Evolutionary conservation across 495 filamentous ascomycete genomes (phyloP).

Genomic region (Neurospora terricola): DNA sequence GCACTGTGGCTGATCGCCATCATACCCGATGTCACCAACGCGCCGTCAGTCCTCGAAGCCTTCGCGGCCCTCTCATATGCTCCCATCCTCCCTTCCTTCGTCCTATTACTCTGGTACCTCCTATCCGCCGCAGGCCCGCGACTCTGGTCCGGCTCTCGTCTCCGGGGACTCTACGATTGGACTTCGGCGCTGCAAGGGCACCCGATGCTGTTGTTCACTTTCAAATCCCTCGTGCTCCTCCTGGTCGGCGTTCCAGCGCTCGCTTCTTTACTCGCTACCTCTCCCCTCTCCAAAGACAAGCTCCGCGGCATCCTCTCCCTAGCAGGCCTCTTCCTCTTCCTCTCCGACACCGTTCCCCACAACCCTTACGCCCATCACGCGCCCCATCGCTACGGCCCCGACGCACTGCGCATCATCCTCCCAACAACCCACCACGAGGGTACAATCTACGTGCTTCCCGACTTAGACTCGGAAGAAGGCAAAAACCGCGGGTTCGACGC

Average conservation of each 20-base stretch:
- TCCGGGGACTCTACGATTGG: neutral
- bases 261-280: neutral
- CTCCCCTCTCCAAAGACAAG: neutral
- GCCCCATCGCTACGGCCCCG: neutral
- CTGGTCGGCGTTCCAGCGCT: neutral
- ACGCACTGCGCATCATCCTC: neutral
- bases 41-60: neutral
- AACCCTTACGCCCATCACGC: neutral
- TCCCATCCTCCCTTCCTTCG: neutral
- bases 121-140: neutral
- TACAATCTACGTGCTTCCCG: neutral
- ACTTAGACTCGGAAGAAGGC: neutral
- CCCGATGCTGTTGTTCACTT: neutral
- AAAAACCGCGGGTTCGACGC: neutral
- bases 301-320: neutral
- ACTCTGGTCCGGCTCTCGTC: neutral
- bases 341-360: neutral
- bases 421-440: neutral
- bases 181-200: neutral
- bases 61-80: neutral
- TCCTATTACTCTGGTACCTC: neutral
- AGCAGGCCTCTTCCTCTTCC: neutral
- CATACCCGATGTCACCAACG: neutral
- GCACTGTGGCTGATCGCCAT: neutral
- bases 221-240: neutral